Conservation (phyloP, 2,329 filamentous ascomycete species). For the Trichoderma atroviride region DNA sequence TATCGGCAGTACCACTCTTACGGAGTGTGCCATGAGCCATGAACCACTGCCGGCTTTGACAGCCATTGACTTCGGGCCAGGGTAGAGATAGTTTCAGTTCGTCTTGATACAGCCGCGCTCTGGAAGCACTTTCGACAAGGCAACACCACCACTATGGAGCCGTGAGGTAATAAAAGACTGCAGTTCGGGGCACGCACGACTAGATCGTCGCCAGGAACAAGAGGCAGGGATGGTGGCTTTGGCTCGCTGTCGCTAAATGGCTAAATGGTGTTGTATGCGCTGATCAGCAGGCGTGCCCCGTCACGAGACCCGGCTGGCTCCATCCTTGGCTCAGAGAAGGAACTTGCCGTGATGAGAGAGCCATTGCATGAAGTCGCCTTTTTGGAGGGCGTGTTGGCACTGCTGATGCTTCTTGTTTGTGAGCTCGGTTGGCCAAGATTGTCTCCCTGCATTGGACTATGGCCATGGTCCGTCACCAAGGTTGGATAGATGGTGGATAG, state of each 20-base stretch:
- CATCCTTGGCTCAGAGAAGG: slow-evolving; percentile 1
- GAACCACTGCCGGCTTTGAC: neutral
- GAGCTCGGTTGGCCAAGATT: neutral
- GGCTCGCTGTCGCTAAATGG: slow-evolving; percentile 18
- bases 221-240: slow-evolving; percentile 18
- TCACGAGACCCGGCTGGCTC: slow-evolving; percentile 20
- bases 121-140: neutral
- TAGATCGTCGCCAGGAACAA: slow-evolving; percentile 19
- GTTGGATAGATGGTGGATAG: neutral
- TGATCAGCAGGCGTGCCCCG: slow-evolving; percentile 23
- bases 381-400: neutral
- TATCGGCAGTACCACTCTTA: neutral
- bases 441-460: neutral
- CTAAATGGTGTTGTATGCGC: slow-evolving; percentile 17
- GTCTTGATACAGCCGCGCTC: neutral
- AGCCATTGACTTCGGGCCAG: neutral
- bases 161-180: neutral
- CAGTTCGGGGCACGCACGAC: neutral
- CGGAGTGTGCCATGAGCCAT: slow-evolving; percentile 3
- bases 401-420: neutral
- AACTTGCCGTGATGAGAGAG: slow-evolving; percentile 1
- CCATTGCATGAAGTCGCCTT: slow-evolving; percentile 8
- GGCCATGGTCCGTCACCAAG: neutral
- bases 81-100: slow-evolving; percentile 3
- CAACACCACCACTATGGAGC: neutral